Percentiles rank a stretch among this genome's conserved stretches.
Evolutionary conservation across 371 early-diverging fungal species (phyloP).

Genomic region (Dinochytrium kinnereticum): DNA sequence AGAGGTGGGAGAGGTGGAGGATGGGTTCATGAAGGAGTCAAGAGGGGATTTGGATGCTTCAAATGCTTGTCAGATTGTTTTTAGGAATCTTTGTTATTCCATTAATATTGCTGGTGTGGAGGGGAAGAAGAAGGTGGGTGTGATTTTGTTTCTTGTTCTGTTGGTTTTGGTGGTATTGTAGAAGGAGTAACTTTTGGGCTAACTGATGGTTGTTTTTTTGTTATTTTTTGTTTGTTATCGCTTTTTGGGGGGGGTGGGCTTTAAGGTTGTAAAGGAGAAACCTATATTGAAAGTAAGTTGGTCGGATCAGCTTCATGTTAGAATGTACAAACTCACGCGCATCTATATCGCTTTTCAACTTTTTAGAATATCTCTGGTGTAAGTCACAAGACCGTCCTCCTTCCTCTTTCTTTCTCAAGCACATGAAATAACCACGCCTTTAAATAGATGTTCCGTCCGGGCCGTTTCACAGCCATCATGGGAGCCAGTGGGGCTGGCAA

Average conservation of each 20-base stretch:
- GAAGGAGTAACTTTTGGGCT: too few relatives aligned
- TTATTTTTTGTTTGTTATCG: not conserved
- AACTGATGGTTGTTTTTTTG: not conserved
- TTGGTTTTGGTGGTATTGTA: not conserved
- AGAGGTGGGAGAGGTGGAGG: not conserved
- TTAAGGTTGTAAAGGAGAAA: slow-evolving; percentile 1
- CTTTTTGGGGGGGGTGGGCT: too few relatives aligned
- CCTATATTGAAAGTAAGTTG: slow-evolving; percentile 23
- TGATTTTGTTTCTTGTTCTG: not conserved
- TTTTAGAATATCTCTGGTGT: not conserved
- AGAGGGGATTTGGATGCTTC: not conserved
- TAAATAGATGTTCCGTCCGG: slow-evolving; percentile 26
- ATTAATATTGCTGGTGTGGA: slow-evolving; percentile 23
- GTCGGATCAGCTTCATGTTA: not conserved
- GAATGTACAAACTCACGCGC: too few relatives aligned
- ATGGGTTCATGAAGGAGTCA: not conserved
- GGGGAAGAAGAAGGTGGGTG: slow-evolving; percentile 20
- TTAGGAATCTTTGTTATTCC: slow-evolving; percentile 25
- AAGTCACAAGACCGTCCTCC: not conserved
- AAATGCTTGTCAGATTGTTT: slow-evolving; percentile 18
- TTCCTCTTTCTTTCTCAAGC: not conserved
- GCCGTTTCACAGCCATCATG: slow-evolving; percentile 52
- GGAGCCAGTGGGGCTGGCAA: slow-evolving; percentile 70
- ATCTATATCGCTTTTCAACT: not conserved
- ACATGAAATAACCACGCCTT: too few relatives aligned